phyloP scores from a whole-genome alignment of 768 basidiomycete genomes.

The Leccinum imitatum region DNA sequence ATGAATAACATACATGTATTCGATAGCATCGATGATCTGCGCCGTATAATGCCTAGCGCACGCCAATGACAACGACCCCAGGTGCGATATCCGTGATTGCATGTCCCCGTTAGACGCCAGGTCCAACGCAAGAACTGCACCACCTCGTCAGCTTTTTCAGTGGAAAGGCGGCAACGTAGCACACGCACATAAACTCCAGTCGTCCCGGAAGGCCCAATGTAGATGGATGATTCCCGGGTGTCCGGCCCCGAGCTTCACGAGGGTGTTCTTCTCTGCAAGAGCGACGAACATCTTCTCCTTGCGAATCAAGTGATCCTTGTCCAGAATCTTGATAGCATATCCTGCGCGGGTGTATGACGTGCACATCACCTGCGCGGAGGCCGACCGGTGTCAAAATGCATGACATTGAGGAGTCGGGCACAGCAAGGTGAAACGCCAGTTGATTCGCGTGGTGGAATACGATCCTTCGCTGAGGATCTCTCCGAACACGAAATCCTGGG shows the following conservation, averaged over 20 bases:
- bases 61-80: conserved; percentile 79
- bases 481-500: too few species aligned
- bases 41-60: conserved; percentile 74
- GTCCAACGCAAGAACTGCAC: conserved; percentile 75
- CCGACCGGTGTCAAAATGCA: too few species aligned
- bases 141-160: conserved; percentile 9
- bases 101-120: conserved; percentile 26
- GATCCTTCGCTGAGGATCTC: too few species aligned
- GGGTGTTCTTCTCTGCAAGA: conserved; percentile 51
- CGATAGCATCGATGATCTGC: conserved; percentile 47
- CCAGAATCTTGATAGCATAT: too few species aligned
- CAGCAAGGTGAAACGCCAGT: too few species aligned
- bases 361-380: too few species aligned
- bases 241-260: conserved; percentile 61
- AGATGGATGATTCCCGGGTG: conserved; percentile 84
- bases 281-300: too few species aligned
- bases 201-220: conserved; percentile 84
- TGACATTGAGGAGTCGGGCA: too few species aligned
- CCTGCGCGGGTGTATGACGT: too few species aligned
- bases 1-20: conserved; percentile 94
- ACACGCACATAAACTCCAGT: conserved; percentile 76
- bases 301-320: too few species aligned
- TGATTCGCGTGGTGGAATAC: too few species aligned
- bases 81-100: conserved; percentile 63
- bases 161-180: not conserved